Evolutionary conservation across 495 filamentous ascomycete genomes (phyloP), one percentile per base, ranked within the genome.

Genomic region (Penicillium argentinense): DNA sequence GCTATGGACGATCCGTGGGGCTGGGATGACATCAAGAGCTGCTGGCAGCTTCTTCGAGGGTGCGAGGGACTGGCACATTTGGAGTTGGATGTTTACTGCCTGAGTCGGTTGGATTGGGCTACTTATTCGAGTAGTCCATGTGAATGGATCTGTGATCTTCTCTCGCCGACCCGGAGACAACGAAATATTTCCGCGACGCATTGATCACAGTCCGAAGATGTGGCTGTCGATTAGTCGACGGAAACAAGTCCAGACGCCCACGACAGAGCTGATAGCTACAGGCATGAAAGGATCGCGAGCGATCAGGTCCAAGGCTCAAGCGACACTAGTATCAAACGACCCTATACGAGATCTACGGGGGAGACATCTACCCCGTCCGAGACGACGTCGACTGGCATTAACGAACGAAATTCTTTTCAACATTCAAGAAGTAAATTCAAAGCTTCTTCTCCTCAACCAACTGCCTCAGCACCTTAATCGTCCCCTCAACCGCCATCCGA

Each of bases 401-500:
- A 43, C 27, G 32, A 33, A 1, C 30, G 8, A 33, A 18, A 18
- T 1, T 14, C 17, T 3, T 33, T 26, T 5, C 5, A 26, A 26
- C 4, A 30, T 12, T 12, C 13, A 3, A 6, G 4, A n/a, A 30
- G 13, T 30, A 12, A 30, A 7, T 30, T 45, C 27, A 64, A 25
- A 65, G 38, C 40, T 57, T 64, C 25, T 62, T 56, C 23, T 67
- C 64, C 32, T 54, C 44, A 7, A 58, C 63, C 55, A 73, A 52
- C 44, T 68, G 45, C 19, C 69, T 47, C 32, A 71, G 53, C 4
- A 48, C 59, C 21, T 50, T 50, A 12, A 76, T 56, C 2, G 63
- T 70, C 5, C 60, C 60, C 39, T 66, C 67, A 12, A 77, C 71
- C 3, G 65, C 66, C 29, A 33, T 36, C 33, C 59, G 51, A n/a